Evolutionary conservation across 176 grass and related monocot species (phyloP), one percentile per base, ranked within the genome.

Genomic region (Calamus simplicifolius): DNA sequence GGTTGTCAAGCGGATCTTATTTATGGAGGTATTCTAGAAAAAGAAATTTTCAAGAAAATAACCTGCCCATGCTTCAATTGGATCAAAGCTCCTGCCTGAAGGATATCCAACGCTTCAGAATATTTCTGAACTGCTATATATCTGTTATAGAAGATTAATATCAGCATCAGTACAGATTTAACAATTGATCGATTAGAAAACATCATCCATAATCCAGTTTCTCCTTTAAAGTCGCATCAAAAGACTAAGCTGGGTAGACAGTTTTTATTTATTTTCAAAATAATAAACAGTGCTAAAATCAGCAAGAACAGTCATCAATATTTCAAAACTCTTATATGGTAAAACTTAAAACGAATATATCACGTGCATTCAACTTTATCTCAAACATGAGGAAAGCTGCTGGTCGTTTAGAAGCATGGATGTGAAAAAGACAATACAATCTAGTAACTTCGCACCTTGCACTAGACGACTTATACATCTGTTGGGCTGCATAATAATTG

Each of bases 11-110:
- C 10, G 31, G 35, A 35, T 3, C 62, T 30, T 57, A 61, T 57
- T 73, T 38, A 51, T 50, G 35, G n/a, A 52, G 19, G 38, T 15
- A 23, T 52, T 43, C 16, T 16, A 6, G 35, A 7, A 58, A 29
- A 69, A 30, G n/a, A 59, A 73, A 23, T 38, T 48, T 18, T 25
- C 12, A 75, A 69, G 58, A 72, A 75, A 70, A 55, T 63, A 74
- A 97, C 93, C 84, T 97, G 84, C 52, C 74, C 81, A 64, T 97
- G 84, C 72, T 97, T 91, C 68, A 97, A 71, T 62, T 97, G 93
- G 54, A 91, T 63, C 65, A 85, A 68, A 81, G 87, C 75, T 27
- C 93, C 93, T 50, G 87, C 82, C 50, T 97, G 69, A 68, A 91
- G 78, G 59, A 97, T 88, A 69, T 97, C 87, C 69, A 97, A 76